A percentile compares a stretch with the other conserved stretches of the same genome.
Evolutionary conservation across 805 yeast species (phyloP).

Genomic region (Candida berthetii): DNA sequence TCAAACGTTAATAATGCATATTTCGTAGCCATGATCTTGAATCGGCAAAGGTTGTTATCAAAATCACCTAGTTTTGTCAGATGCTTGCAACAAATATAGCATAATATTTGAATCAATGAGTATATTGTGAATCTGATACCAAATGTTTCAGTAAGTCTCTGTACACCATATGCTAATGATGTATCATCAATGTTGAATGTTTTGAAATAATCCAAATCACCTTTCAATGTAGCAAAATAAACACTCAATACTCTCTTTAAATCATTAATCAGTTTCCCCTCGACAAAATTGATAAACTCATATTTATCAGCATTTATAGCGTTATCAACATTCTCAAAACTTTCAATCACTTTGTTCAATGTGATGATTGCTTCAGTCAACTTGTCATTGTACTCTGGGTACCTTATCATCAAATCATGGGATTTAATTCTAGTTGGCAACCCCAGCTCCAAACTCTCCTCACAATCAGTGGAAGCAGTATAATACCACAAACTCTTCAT

Average conservation of each 20-base stretch:
- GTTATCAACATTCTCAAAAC: not conserved
- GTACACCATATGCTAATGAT: not conserved
- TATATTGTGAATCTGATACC: not conserved
- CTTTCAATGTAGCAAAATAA: not conserved
- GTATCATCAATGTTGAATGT: not conserved
- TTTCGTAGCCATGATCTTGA: not conserved
- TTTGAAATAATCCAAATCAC: not conserved
- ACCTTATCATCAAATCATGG: not conserved
- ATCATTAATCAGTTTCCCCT: not conserved
- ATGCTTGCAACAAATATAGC: not conserved
- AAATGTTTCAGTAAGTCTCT: not conserved
- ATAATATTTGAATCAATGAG: not conserved
- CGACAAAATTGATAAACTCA: not conserved
- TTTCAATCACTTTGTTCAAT: not conserved
- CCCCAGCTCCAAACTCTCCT: conserved; percentile 1
- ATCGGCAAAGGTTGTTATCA: not conserved
- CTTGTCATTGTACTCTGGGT: not conserved
- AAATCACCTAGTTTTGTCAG: not conserved
- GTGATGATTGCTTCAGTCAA: not conserved
- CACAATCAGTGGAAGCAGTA: not conserved
- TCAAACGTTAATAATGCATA: not conserved
- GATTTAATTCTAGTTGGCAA: not conserved
- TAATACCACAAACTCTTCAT: conserved; percentile 1
- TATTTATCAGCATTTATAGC: not conserved
- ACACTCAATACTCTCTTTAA: not conserved